phyloP scores from a whole-genome alignment of 768 basidiomycete species.

The Lactifluus pinguis region DNA sequence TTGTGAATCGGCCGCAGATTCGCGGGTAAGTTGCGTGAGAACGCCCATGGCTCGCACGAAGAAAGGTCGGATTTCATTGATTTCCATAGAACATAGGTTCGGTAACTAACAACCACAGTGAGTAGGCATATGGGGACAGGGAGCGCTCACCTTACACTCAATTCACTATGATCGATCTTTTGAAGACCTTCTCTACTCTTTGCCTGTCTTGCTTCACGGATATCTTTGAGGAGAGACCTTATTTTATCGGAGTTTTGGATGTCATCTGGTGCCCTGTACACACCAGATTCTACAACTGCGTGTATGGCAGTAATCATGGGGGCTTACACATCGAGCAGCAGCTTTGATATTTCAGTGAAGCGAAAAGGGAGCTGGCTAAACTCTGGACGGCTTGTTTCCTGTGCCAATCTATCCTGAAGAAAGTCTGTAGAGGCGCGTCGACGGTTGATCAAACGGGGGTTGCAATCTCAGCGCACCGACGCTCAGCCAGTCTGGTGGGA shows the following conservation, averaged over 20 bases:
- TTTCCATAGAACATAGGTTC: conserved; percentile 82
- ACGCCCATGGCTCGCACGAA: conserved; percentile 77
- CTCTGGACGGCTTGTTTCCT: conserved; percentile 62
- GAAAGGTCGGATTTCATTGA: conserved; percentile 89
- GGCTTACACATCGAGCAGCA: conserved; percentile 87
- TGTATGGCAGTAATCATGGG: conserved; percentile 1
- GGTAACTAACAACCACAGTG: conserved; percentile 46
- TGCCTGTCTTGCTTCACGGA: conserved; percentile 93
- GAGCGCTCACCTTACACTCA: conserved; percentile 44
- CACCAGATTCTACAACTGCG: not conserved
- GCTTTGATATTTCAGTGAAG: conserved; percentile 84
- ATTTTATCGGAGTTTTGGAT: conserved; percentile 77
- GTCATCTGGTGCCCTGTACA: conserved; percentile 81
- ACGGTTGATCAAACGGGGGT: not conserved
- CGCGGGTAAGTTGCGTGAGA: conserved; percentile 44
- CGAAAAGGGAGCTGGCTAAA: conserved; percentile 82
- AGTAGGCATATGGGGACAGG: not conserved
- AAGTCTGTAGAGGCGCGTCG: conserved; percentile 47
- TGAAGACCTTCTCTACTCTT: conserved; percentile 83
- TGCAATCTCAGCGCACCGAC: conserved; percentile 51
- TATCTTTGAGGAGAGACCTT: conserved; percentile 79
- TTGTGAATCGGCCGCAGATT: conserved; percentile 16
- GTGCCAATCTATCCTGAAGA: conserved; percentile 61
- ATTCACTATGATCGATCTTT: conserved; percentile 71
- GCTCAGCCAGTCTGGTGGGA: conserved; percentile 83